Base-by-base conservation (phyloP, 495 filamentous ascomycete species). In the Daldinia bambusicola region DNA sequence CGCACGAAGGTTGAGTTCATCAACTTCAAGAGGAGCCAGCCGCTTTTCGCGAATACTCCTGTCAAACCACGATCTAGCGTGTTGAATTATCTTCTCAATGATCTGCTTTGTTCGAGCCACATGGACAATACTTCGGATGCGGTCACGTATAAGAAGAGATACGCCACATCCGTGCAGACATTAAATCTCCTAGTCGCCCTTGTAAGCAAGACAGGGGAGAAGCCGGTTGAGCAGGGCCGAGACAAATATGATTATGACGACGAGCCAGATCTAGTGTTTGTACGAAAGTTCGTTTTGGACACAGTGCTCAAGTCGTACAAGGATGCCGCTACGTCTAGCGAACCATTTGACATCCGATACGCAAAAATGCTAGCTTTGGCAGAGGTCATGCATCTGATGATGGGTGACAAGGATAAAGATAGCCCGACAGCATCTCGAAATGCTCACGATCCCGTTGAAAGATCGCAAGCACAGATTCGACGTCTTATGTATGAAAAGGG, bases 401-500 rank as follows among this genome's bases (percentile, higher is more conserved):
- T 98, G 61, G 89, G 88, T 60, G 93, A 91, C 2, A 90, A 90
- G 76, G 89, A 93, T 10, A 90, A 89, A 66, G 79, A 81, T 1
- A 50, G 75, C 77, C 78, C 70, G 74, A 74, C 67, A 14, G 31
- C 74, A 22, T 65, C 74, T 45, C 65, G 75, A 55, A 45, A 48
- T 75, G 22, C 34, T 41, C 58, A 72, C 32, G 71, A 76, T 14
- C 38, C 76, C 13, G 56, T 82, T 38, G 80, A 77, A 18, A 69
- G 82, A 9, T 86, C 89, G 4, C 88, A 92, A 41, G 88, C 89
- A 73, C 92, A 95, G 69, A 86, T 99, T 66, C 92, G 91, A 16
- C 93, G 91, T 73, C 88, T 97, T 41, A 99, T 99, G 95, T 97
- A 97, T 70, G 96, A 98, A 79, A 98, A 97, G 77, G 92, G 95